Base-by-base conservation (phyloP, 768 basidiomycete genomes). In the Galerina sulciceps region DNA sequence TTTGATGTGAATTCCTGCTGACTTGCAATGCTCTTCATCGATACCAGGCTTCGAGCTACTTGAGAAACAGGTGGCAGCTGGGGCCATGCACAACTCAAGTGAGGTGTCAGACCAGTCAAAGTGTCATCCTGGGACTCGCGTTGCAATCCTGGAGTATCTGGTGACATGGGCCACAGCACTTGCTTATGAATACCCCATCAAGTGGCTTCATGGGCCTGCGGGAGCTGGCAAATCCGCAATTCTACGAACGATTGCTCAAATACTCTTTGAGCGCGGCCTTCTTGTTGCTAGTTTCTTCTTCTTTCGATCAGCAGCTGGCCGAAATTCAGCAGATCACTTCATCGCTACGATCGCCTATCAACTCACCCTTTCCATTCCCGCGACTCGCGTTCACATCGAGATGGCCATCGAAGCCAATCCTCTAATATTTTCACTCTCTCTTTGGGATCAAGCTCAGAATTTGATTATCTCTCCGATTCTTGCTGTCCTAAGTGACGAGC, bases 61-160 rank as follows among this genome's bases (percentile, higher is more conserved):
- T 11, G 18, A 43, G 26, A 35, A 53, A 34, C 26, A 53, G n/a
- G 50, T 61, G 10, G 45, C 37, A 23, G 42, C 38, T n/a, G 48
- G 48, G n/a, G 65, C 65, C 42, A 37, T 61, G 15, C 56, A 59
- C 37, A 59, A 67, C 45, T 57, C 63, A 10, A 37, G 13, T 13
- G 56, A 56, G 40, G 57, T 55, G 22, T 57, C 53, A 34, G 47
- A 41, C 3, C 60, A 46, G 34, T 60, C 65, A 43, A 52, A 38
- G 38, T 63, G 61, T 47, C 58, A 66, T 26, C 57, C 60, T 20
- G 60, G 55, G 17, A 63, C 59, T 1, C 52, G 63, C 26, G 54
- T 37, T 6, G 57, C 44, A 10, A 45, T 60, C 31, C 36, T 60
- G 43, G 22, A 52, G 10, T 18, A 55, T 20, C 46, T 67, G 15